Percentiles rank a stretch among this genome's conserved stretches.
These are phyloP conservation scores for Barbarea vulgaris DNA, from an alignment of 345 rosid genomes.

Conservation along the genomic window DNA sequence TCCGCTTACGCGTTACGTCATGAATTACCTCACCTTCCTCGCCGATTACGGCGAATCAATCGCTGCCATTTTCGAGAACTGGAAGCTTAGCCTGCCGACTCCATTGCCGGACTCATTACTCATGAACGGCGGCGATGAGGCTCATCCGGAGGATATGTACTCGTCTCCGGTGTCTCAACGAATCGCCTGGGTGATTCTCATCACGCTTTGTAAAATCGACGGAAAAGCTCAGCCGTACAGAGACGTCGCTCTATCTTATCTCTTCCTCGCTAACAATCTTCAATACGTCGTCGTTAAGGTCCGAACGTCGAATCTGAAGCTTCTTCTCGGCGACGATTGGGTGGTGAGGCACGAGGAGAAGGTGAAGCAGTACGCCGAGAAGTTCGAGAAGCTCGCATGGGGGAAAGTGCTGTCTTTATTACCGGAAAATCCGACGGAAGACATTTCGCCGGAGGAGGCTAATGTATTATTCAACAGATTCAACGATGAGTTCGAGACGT, in stretches of 20 bases:
- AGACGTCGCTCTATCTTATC: constrained; percentile 75
- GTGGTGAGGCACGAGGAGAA: constrained; percentile 56
- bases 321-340: constrained; percentile 87
- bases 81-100: constrained; percentile 32
- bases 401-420: constrained; percentile 52
- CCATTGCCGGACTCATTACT: constrained; percentile 53
- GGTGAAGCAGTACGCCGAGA: constrained; percentile 62
- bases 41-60: constrained; percentile 60
- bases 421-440: constrained; percentile 50
- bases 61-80: constrained; percentile 59
- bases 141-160: constrained; percentile 29
- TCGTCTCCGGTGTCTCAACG: constrained; percentile 39
- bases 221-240: constrained; percentile 66
- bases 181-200: constrained; percentile 67
- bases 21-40: constrained; percentile 75
- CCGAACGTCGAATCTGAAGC: constrained; percentile 53
- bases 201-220: constrained; percentile 82
- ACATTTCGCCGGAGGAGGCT: constrained; percentile 42
- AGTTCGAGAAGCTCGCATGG: constrained; percentile 85
- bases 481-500: constrained; percentile 60
- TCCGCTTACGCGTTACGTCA: constrained; percentile 74
- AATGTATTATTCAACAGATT: constrained; percentile 50
- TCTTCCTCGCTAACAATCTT: constrained; percentile 84
- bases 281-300: constrained; percentile 76
- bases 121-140: constrained; percentile 39